A percentile compares a stretch with the other conserved stretches of the same genome.
Evolutionary conservation across 2,329 filamentous ascomycete species (phyloP).

Genomic region (Xylariaceae sp.): DNA sequence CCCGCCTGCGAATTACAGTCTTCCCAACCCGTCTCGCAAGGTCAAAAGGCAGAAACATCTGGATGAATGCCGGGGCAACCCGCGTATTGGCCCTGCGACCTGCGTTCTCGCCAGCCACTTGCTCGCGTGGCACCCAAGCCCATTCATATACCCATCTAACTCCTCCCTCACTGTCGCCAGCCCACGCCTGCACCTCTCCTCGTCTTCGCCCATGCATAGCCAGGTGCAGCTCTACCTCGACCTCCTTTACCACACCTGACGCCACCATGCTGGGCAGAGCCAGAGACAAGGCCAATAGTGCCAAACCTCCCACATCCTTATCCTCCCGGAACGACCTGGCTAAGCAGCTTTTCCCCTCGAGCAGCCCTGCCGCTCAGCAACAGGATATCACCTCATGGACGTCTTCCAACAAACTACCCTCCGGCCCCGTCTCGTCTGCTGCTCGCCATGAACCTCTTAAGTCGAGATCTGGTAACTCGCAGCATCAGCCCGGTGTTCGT

Average conservation of each 20-base stretch:
- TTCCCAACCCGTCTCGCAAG: no score
- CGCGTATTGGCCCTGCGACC: slow-evolving; percentile 14
- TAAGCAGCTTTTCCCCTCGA: slow-evolving; percentile 56
- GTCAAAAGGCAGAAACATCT: slow-evolving; percentile 3
- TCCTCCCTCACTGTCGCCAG: slow-evolving; percentile 3
- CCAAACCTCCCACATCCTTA: slow-evolving; percentile 35
- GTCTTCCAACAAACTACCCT: slow-evolving; percentile 35
- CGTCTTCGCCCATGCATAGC: slow-evolving; percentile 14
- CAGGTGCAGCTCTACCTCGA: not conserved
- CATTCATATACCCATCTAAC: slow-evolving; percentile 2
- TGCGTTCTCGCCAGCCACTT: slow-evolving; percentile 1
- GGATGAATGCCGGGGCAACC: slow-evolving; percentile 14
- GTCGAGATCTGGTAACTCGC: slow-evolving; percentile 33
- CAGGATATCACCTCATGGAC: slow-evolving; percentile 46
- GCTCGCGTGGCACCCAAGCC: no score
- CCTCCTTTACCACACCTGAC: slow-evolving; percentile 2
- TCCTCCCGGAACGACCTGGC: slow-evolving; percentile 32
- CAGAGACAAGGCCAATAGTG: slow-evolving; percentile 27
- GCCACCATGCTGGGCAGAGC: slow-evolving; percentile 28
- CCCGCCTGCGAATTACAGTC: no score
- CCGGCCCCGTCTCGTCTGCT: not conserved
- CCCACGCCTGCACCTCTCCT: slow-evolving; percentile 6
- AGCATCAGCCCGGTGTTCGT: slow-evolving; percentile 13
- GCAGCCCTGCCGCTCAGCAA: slow-evolving; percentile 44
- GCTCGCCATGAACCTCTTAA: slow-evolving; percentile 27